Evolutionary conservation across 2,329 filamentous ascomycete genomes (phyloP).

Genomic region (Mycosphaerella sp.): DNA sequence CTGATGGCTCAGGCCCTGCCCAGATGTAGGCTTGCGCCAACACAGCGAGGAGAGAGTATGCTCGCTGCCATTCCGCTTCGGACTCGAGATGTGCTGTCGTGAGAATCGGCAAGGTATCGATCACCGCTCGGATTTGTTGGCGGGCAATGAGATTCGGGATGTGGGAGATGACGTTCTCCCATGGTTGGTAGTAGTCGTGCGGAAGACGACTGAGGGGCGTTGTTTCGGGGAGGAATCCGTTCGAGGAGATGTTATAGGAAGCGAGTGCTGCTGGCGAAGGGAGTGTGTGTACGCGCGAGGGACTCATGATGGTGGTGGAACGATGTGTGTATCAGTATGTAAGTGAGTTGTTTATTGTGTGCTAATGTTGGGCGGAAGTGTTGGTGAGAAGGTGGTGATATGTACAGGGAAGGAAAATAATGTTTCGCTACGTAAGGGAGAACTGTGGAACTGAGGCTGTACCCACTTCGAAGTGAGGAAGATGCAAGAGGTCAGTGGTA

Average conservation of each 20-base stretch:
- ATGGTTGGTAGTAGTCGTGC: constrained; percentile 88
- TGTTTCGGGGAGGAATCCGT: constrained; percentile 80
- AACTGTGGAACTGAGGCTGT: neutral
- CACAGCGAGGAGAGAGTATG: constrained; percentile 71
- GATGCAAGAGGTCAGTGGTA: neutral
- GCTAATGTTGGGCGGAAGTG: neutral
- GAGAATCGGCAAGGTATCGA: constrained; percentile 74
- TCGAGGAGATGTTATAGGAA: constrained; percentile 25
- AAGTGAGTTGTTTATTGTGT: neutral
- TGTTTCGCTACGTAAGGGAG: neutral
- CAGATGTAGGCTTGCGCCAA: constrained; percentile 82
- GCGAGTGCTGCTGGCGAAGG: constrained; percentile 20
- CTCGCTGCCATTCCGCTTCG: constrained; percentile 83
- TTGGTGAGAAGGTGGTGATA: neutral
- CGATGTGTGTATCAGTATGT: neutral
- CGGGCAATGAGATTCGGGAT: constrained; percentile 76
- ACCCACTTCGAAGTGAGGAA: neutral
- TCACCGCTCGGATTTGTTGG: constrained; percentile 67
- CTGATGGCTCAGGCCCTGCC: constrained; percentile 67
- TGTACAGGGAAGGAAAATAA: neutral
- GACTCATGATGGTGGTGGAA: constrained; percentile 22
- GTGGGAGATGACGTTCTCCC: constrained; percentile 78
- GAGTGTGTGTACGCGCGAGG: constrained; percentile 21
- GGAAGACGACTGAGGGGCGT: constrained; percentile 70
- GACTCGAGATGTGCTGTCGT: constrained; percentile 73